phyloP scores from a whole-genome alignment of 257 asterid species.

The Solanum infundibuliforme region DNA sequence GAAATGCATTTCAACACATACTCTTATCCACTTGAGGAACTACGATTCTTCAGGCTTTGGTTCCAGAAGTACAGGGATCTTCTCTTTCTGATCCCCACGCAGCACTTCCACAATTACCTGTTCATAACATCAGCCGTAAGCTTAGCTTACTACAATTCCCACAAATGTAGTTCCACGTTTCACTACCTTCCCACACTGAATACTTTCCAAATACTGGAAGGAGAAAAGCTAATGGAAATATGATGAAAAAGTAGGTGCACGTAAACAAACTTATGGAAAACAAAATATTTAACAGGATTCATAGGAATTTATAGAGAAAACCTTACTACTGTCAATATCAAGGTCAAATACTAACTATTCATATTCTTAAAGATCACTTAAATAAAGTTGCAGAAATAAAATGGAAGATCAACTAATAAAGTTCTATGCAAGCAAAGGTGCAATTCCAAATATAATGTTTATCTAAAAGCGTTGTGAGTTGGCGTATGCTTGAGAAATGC shows the following conservation, averaged over 20 bases:
- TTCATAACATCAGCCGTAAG: not conserved
- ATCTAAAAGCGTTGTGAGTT: not conserved
- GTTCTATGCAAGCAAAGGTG: not conserved
- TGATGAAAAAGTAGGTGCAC: not conserved
- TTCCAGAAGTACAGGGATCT: slow-evolving; percentile 80
- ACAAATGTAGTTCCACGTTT: not conserved
- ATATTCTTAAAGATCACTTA: not conserved
- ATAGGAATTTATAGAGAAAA: not conserved
- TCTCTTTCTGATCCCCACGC: slow-evolving; percentile 85
- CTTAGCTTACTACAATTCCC: not conserved
- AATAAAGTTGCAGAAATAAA: not conserved
- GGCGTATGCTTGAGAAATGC: not conserved
- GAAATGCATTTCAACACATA: not conserved
- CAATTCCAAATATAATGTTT: not conserved
- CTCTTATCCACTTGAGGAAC: not conserved
- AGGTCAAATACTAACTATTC: not conserved
- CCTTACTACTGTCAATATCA: not conserved
- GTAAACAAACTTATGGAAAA: not conserved
- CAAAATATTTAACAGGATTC: not conserved
- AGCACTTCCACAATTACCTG: slow-evolving; percentile 88
- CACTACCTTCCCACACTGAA: not conserved
- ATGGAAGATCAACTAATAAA: not conserved
- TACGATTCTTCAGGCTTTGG: slow-evolving; percentile 86
- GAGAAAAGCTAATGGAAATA: not conserved
- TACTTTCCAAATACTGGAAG: not conserved